Conservation (phyloP, 306 rosid species). For the Citrullus amarus region DNA sequence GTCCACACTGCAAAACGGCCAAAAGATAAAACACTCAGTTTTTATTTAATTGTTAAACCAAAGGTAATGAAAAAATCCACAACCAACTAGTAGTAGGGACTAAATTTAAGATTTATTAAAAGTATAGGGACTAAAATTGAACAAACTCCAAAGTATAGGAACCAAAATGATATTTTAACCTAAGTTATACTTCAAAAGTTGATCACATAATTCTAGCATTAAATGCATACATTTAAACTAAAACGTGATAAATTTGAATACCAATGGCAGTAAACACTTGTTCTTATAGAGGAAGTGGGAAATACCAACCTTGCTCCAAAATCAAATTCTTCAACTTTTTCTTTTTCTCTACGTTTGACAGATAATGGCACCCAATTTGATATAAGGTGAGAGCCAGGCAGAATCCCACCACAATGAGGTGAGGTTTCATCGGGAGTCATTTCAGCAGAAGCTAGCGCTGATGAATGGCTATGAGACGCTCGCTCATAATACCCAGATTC, state of each 20-base stretch:
- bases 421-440: conserved; percentile 17
- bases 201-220: neutral
- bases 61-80: too few species aligned
- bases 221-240: neutral
- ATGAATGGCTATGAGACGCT: conserved; percentile 21
- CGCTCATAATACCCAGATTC: conserved; percentile 32
- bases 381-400: conserved; percentile 56
- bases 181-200: neutral
- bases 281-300: neutral
- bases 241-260: neutral
- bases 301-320: conserved; percentile 82
- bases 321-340: conserved; percentile 55
- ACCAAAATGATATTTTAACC: too few species aligned
- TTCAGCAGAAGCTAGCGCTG: conserved; percentile 24
- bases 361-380: conserved; percentile 75
- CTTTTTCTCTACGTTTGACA: conserved; percentile 18
- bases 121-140: too few species aligned
- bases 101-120: too few species aligned
- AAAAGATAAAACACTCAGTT: neutral
- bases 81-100: too few species aligned
- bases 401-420: conserved; percentile 28
- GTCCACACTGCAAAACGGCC: conserved; percentile 66
- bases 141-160: too few species aligned
- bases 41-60: neutral
- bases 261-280: neutral